phyloP scores from a whole-genome alignment of 495 filamentous ascomycete genomes.

The Hypoxylon perforatum region DNA sequence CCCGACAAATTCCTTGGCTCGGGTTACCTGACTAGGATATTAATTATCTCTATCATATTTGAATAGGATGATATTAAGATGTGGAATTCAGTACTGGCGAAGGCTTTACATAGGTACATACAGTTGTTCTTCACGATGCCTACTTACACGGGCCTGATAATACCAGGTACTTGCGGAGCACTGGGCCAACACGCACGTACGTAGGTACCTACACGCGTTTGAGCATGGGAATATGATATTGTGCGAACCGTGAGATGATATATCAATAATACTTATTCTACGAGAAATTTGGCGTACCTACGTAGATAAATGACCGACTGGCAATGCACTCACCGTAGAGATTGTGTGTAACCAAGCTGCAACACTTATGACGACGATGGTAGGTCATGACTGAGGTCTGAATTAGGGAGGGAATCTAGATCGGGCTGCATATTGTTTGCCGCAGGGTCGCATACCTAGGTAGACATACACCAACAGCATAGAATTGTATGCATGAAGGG shows the following conservation, averaged over 20 bases:
- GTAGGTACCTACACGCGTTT: neutral
- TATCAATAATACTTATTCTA: neutral
- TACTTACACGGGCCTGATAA: neutral
- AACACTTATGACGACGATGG: neutral
- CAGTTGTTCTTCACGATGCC: neutral
- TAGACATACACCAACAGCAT: neutral
- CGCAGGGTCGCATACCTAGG: constrained; percentile 28
- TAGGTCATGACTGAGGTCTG: constrained; percentile 2
- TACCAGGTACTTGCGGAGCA: neutral
- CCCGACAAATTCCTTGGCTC: constrained; percentile 23
- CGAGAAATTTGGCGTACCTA: neutral
- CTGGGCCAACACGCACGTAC: neutral
- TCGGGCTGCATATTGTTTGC: constrained; percentile 19
- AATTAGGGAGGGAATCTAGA: constrained; percentile 17
- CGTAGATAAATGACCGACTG: neutral
- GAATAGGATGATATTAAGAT: neutral
- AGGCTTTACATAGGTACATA: constrained; percentile 11
- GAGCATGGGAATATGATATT: neutral
- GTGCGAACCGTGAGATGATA: neutral
- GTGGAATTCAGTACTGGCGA: constrained; percentile 3
- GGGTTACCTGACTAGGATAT: constrained; percentile 21
- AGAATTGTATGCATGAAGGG: constrained; percentile 15
- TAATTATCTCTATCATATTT: constrained; percentile 8
- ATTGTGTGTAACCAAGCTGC: neutral
- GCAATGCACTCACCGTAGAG: neutral